Evolutionary conservation across 768 basidiomycete species (phyloP), one percentile per base, ranked within the genome.

Genomic region (Trametes maxima): DNA sequence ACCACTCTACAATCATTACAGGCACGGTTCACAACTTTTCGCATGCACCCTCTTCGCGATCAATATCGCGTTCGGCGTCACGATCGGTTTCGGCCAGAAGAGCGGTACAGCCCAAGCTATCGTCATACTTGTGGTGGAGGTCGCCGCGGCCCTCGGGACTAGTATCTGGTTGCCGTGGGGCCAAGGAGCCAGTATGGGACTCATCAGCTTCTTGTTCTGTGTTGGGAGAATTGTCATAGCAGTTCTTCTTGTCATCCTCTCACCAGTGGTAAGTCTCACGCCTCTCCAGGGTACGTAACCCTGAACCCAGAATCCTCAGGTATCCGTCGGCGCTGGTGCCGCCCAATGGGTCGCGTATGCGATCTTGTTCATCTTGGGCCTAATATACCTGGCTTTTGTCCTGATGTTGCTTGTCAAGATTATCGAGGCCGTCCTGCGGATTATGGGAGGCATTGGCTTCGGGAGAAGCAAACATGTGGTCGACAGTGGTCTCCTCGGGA

Each of bases 101-200:
- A 92, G 90, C 62, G 96, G 95, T 3, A 95, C 94, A 0, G 87
- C 92, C 3, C 97, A 98, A 71, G 90, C 94, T 3, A 87, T 96
- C 65, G 81, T 98, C 55, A 87, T 99, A 64, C 80, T 98, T 25
- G 82, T 97, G 33, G 84, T 94, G 19, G 97, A 99, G 73, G 89
- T 99, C 16, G 80, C 81, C 21, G 87, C 90, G 45, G 92, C 95
- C 5, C 78, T 98, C 59, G 85, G 92, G 25, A 97, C 95, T 35
- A 95, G 92, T 63, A 79, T 96, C 35, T 97, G 94, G 94, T 82
- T 97, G 60, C 95, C 95, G 17, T 99, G 96, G 96, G 94, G 93
- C 33, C 90, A 90, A 54, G 94, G 96, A 1, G 94, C 96, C 1
- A 92, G 94, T 63, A 98, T 98, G 97, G 96, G 95, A 14, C 80